Evolutionary conservation across 768 basidiomycete species (phyloP).

Genomic region (Naganishia kalamii): DNA sequence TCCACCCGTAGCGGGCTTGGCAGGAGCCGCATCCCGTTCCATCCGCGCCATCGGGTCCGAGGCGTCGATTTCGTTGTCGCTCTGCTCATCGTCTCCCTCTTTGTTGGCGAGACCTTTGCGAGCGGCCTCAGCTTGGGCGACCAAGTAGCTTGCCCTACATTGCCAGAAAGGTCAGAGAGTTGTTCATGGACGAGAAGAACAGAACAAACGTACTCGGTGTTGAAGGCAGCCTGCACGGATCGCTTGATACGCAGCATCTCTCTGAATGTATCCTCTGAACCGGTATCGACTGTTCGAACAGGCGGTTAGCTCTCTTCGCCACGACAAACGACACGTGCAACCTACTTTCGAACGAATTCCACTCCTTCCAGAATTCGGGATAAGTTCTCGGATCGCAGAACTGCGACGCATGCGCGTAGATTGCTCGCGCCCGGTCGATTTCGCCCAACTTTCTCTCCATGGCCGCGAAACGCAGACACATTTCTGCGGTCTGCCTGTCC

Average conservation of each 20-base stretch:
- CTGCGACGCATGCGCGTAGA: conserved; percentile 95
- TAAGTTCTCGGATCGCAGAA: conserved; percentile 89
- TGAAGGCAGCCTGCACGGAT: conserved; percentile 96
- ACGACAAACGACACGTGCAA: not conserved
- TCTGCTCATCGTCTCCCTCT: conserved; percentile 45
- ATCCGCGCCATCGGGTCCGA: conserved; percentile 77
- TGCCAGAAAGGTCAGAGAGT: conserved; percentile 18
- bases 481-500: conserved; percentile 88
- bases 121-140: conserved; percentile 74
- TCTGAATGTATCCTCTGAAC: conserved; percentile 93
- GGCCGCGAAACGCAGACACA: conserved; percentile 92
- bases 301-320: conserved; percentile 1
- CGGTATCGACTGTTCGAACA: conserved; percentile 64
- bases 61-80: conserved; percentile 42
- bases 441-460: conserved; percentile 97
- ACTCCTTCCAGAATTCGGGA: conserved; percentile 90
- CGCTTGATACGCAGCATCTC: conserved; percentile 75
- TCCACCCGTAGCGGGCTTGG: conserved; percentile 23
- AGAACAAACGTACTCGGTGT: conserved; percentile 66
- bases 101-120: conserved; percentile 55
- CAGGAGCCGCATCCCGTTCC: conserved; percentile 36
- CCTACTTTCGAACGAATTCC: conserved; percentile 85
- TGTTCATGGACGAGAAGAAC: not conserved
- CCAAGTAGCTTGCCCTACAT: conserved; percentile 56
- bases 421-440: conserved; percentile 92